Conservation (phyloP, 352 stramenopile genomes). For the Phytophthora citrophthora region DNA sequence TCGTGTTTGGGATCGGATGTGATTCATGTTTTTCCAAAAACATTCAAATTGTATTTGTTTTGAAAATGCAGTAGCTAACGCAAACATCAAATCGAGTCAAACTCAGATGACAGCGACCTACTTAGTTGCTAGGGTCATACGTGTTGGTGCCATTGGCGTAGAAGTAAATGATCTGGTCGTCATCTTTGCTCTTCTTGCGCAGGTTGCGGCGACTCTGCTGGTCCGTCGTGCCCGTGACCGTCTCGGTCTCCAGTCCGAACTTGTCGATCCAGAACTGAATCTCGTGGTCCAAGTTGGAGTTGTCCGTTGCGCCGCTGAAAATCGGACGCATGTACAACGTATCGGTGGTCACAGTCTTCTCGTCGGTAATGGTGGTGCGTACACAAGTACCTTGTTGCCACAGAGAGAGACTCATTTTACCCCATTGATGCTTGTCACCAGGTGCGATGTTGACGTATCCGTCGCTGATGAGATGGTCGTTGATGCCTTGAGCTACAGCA, state of each 20-base stretch:
- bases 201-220: slow-evolving; percentile 3
- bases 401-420: slow-evolving; percentile 51
- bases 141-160: slow-evolving; percentile 44
- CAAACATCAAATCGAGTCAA: slow-evolving; percentile 6
- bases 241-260: slow-evolving; percentile 32
- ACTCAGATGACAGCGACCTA: slow-evolving; percentile 1
- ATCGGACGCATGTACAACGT: slow-evolving; percentile 60
- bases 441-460: slow-evolving; percentile 39
- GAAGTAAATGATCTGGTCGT: slow-evolving; percentile 34
- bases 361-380: slow-evolving; percentile 42
- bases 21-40: slow-evolving; percentile 1
- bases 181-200: not conserved
- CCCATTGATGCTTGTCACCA: slow-evolving; percentile 42
- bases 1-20: no score
- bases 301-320: slow-evolving; percentile 50
- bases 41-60: slow-evolving; percentile 2
- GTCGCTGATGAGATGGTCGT: slow-evolving; percentile 39
- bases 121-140: slow-evolving; percentile 16
- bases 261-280: slow-evolving; percentile 61
- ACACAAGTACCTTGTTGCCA: slow-evolving; percentile 59
- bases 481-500: slow-evolving; percentile 40
- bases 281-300: slow-evolving; percentile 49
- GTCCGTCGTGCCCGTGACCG: not conserved
- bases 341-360: slow-evolving; percentile 41
- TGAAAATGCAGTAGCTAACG: slow-evolving; percentile 6